Conservation (phyloP, 352 stramenopile genomes). For the Pythium vanterpoolii region DNA sequence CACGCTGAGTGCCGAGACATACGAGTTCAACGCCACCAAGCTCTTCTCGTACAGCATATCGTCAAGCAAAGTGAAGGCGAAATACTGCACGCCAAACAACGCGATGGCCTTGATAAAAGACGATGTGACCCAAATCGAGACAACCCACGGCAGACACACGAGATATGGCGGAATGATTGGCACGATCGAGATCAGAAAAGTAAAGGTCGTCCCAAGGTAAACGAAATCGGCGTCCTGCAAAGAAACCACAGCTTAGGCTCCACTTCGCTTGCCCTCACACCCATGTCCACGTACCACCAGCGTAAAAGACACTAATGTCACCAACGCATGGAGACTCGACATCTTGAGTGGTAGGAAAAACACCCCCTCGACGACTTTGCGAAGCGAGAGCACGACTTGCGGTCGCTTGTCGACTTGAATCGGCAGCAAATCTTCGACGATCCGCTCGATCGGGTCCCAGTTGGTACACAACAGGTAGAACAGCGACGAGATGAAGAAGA, state of each 20-base stretch:
- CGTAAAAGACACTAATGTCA: slow-evolving; percentile 85
- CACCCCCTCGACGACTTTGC: slow-evolving; percentile 82
- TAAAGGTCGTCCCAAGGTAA: slow-evolving; percentile 80
- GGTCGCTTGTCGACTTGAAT: slow-evolving; percentile 72
- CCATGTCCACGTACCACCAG: slow-evolving; percentile 55
- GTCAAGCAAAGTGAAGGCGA: slow-evolving; percentile 81
- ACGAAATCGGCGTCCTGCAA: slow-evolving; percentile 81
- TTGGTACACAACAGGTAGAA: slow-evolving; percentile 87
- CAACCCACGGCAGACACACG: slow-evolving; percentile 80
- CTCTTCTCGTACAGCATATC: slow-evolving; percentile 89
- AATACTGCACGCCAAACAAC: slow-evolving; percentile 81
- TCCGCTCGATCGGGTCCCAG: slow-evolving; percentile 84
- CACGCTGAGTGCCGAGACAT: slow-evolving; percentile 82
- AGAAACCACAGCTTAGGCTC: not conserved
- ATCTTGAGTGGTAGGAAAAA: slow-evolving; percentile 89
- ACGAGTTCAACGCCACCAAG: slow-evolving; percentile 81
- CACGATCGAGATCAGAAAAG: slow-evolving; percentile 88
- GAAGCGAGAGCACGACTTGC: slow-evolving; percentile 62
- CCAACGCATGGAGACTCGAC: slow-evolving; percentile 82
- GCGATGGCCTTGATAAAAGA: slow-evolving; percentile 79
- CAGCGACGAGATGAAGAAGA: slow-evolving; percentile 87
- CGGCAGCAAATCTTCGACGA: slow-evolving; percentile 74
- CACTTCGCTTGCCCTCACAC: not conserved
- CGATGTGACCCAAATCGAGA: slow-evolving; percentile 73
- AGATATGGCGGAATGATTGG: slow-evolving; percentile 85